Evolutionary conservation across 352 stramenopile species (phyloP).

Genomic region (Globisporangium ultimum): DNA sequence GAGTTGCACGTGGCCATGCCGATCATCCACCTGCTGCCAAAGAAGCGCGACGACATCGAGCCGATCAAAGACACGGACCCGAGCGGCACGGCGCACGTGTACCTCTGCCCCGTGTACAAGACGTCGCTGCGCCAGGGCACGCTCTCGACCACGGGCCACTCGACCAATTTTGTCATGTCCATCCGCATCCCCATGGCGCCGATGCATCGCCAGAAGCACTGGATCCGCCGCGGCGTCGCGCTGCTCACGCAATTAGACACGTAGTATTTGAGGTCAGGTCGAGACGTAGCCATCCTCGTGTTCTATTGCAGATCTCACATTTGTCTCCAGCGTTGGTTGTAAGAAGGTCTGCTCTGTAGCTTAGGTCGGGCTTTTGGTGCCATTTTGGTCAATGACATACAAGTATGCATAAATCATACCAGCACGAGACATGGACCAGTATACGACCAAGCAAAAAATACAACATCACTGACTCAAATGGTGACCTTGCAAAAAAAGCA

Average conservation of each 20-base stretch:
- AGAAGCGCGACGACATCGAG: conserved; percentile 78
- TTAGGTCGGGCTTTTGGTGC: too few species aligned
- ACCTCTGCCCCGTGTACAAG: conserved; percentile 92
- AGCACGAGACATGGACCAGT: too few species aligned
- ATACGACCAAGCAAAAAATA: too few species aligned
- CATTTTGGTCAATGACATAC: too few species aligned
- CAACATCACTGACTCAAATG: too few species aligned
- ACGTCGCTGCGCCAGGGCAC: conserved; percentile 89
- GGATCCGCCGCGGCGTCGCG: conserved; percentile 92
- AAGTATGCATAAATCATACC: too few species aligned
- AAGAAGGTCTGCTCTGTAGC: too few species aligned
- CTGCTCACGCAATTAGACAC: conserved; percentile 93
- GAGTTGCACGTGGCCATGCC: conserved; percentile 88
- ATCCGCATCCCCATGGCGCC: conserved; percentile 89
- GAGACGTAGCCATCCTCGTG: background rate
- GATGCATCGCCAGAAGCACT: conserved; percentile 90
- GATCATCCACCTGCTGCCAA: conserved; percentile 82
- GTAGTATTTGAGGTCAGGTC: conserved; percentile 14
- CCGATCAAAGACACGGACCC: conserved; percentile 87
- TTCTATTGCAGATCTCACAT: background rate
- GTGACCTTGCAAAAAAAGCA: too few species aligned
- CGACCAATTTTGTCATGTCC: conserved; percentile 96
- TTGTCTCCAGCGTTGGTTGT: background rate
- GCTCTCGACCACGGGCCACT: conserved; percentile 92
- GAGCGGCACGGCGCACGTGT: conserved; percentile 89